These are phyloP conservation scores for Helianthus annuus DNA, from an alignment of 129 eudicot genomes.

Conservation along the genomic window HanXRQr2.0-SUNRISE NC_035443.2:3980257-3980756, in stretches of 20 bases:
- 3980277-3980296: conserved; percentile 33
- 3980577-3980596: background rate
- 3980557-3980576: background rate
- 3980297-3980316: conserved; percentile 90
- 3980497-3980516: conserved; percentile 8
- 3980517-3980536: background rate
- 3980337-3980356: conserved; percentile 85
- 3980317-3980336: conserved; percentile 86
- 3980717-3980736: too few species aligned
- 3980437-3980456: background rate
- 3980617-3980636: background rate
- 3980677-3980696: background rate
- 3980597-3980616: background rate
- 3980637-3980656: background rate
- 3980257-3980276: conserved; percentile 15
- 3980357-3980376: conserved; percentile 92
- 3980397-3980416: conserved; percentile 96
- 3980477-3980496: conserved; percentile 8
- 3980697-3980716: background rate
- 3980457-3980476: conserved; percentile 12
- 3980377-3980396: conserved; percentile 88
- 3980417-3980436: conserved; percentile 87
- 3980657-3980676: too few species aligned
- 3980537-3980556: background rate
- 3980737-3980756: too few species aligned